Evolutionary conservation across 176 grass and related monocot genomes (phyloP).

Genomic region (Eleusine coracana): DNA sequence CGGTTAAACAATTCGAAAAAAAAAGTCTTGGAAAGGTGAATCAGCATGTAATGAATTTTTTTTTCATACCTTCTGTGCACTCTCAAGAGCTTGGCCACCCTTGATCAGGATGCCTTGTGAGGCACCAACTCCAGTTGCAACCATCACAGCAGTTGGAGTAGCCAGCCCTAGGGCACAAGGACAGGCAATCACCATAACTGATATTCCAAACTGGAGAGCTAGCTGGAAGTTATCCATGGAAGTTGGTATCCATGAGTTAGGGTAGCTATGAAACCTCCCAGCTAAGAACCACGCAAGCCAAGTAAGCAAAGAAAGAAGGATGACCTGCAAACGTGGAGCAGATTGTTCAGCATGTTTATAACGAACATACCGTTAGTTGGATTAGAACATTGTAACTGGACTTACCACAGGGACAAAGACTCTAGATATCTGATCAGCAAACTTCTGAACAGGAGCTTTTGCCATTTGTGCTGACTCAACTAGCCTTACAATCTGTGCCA

Average conservation of each 20-base stretch:
- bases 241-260: constrained; percentile 80
- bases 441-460: constrained; percentile 95
- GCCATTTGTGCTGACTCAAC: constrained; percentile 97
- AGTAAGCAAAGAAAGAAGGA: constrained; percentile 69
- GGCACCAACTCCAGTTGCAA: constrained; percentile 95
- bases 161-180: constrained; percentile 92
- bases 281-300: constrained; percentile 96
- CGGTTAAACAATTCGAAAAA: constrained; percentile 17
- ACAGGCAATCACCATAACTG: constrained; percentile 97
- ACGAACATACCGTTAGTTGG: background rate
- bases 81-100: constrained; percentile 91
- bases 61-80: constrained; percentile 76
- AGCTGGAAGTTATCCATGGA: constrained; percentile 97
- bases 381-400: constrained; percentile 26
- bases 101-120: constrained; percentile 95
- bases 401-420: constrained; percentile 88
- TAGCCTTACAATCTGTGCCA: constrained; percentile 86
- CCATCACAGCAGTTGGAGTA: constrained; percentile 97
- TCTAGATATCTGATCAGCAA: constrained; percentile 91
- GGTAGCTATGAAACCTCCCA: constrained; percentile 74
- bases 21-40: background rate
- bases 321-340: constrained; percentile 65
- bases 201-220: constrained; percentile 97
- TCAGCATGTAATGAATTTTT: background rate
- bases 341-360: constrained; percentile 2